Evolutionary conservation across 768 basidiomycete species (phyloP).

Genomic region (Mycena sanguinolenta): DNA sequence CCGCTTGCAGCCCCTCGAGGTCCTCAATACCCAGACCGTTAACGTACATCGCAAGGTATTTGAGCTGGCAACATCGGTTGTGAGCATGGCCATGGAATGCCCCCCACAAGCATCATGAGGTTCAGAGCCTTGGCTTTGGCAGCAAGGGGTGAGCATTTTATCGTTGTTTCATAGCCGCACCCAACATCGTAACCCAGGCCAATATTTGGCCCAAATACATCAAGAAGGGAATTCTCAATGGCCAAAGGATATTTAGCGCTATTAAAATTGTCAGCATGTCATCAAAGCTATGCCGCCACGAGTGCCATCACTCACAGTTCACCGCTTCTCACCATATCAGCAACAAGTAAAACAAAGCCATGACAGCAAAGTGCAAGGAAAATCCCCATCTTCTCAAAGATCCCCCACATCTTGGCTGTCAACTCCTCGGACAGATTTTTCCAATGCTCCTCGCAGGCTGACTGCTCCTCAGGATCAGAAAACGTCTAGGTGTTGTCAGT

Average conservation of each 20-base stretch:
- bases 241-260: conserved; percentile 35
- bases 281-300: too few species aligned
- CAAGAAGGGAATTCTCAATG: conserved; percentile 1
- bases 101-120: neutral
- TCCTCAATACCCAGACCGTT: conserved; percentile 25
- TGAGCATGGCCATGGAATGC: conserved; percentile 31
- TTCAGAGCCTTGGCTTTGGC: neutral
- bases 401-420: neutral
- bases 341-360: neutral
- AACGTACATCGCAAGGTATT: conserved; percentile 28
- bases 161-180: conserved; percentile 33
- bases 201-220: conserved; percentile 12
- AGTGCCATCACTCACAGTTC: neutral
- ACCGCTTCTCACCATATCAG: neutral
- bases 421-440: neutral
- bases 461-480: neutral
- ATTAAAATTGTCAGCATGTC: too few species aligned
- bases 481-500: too few species aligned
- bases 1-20: conserved; percentile 33
- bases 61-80: conserved; percentile 28
- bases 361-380: neutral
- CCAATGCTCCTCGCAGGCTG: neutral
- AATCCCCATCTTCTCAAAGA: neutral
- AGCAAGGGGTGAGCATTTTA: conserved; percentile 12
- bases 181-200: conserved; percentile 34